phyloP scores from a whole-genome alignment of 1,139 yeast species.

The Suhomyces anneliseae region DNA sequence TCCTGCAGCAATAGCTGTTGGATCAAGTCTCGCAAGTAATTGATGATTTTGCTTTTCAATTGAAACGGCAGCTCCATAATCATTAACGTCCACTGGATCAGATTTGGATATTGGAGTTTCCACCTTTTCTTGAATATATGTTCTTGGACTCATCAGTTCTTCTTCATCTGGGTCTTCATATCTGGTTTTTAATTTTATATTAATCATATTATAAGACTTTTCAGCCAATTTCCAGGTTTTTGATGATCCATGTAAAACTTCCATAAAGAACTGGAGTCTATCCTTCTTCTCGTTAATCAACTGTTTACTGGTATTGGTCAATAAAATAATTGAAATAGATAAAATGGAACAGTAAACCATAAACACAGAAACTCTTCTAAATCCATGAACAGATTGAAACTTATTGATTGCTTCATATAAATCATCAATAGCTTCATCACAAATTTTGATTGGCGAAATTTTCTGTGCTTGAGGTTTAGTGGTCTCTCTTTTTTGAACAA shows the following conservation, averaged over 20 bases:
- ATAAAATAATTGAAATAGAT: slow-evolving; percentile 45
- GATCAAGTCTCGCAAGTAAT: slow-evolving; percentile 2
- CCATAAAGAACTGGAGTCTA: slow-evolving; percentile 40
- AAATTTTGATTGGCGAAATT: slow-evolving; percentile 24
- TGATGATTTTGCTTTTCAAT: slow-evolving; percentile 6
- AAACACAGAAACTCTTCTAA: slow-evolving; percentile 43
- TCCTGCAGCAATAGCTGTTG: not conserved
- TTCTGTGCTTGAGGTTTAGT: slow-evolving; percentile 9
- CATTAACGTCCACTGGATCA: not conserved
- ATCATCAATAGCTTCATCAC: slow-evolving; percentile 45
- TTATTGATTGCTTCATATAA: slow-evolving; percentile 38
- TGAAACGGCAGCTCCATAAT: not conserved
- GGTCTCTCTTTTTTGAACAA: slow-evolving; percentile 10
- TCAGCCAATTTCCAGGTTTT: slow-evolving; percentile 52
- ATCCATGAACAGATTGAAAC: slow-evolving; percentile 42
- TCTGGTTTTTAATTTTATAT: slow-evolving; percentile 29
- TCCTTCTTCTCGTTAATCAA: slow-evolving; percentile 27
- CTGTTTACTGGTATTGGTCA: slow-evolving; percentile 34
- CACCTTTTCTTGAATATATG: not conserved
- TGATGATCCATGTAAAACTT: slow-evolving; percentile 38
- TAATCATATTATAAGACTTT: slow-evolving; percentile 44
- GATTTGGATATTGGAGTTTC: not conserved
- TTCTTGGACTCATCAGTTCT: not conserved
- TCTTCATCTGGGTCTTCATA: slow-evolving; percentile 15
- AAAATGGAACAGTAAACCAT: slow-evolving; percentile 51